Conservation (phyloP, 208 protist genomes). For the Leptomonas pyrrhocoris region DNA sequence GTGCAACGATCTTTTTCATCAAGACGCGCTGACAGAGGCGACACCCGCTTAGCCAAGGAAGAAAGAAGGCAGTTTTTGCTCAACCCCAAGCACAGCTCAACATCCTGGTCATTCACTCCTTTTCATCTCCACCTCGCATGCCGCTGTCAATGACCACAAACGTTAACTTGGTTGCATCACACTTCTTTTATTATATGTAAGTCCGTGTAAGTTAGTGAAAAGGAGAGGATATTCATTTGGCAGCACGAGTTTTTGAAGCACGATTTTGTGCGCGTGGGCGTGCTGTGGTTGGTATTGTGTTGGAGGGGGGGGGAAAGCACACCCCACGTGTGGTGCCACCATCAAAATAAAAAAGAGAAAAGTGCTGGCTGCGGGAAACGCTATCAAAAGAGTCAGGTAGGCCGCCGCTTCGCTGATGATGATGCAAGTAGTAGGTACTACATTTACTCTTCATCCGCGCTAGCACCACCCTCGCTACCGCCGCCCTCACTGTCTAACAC, state of each 20-base stretch:
- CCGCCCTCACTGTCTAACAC: conserved; percentile 25
- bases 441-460: conserved; percentile 23
- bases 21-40: neutral
- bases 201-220: conserved; percentile 9
- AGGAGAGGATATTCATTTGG: neutral
- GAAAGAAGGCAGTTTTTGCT: neutral
- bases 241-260: neutral
- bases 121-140: neutral
- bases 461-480: conserved; percentile 20
- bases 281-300: no score
- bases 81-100: no score
- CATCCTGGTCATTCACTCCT: neutral
- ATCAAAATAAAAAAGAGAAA: conserved; percentile 8
- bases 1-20: neutral
- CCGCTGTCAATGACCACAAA: neutral
- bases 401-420: neutral
- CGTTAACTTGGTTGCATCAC: neutral
- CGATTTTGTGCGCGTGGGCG: no score
- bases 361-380: neutral
- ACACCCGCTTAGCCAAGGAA: no score
- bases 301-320: no score
- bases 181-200: conserved; percentile 1
- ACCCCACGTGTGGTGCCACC: no score
- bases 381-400: neutral
- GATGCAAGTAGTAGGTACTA: neutral